Evolutionary conservation across 371 early-diverging fungal species (phyloP).

Genomic region (Vittaforma corneae): DNA sequence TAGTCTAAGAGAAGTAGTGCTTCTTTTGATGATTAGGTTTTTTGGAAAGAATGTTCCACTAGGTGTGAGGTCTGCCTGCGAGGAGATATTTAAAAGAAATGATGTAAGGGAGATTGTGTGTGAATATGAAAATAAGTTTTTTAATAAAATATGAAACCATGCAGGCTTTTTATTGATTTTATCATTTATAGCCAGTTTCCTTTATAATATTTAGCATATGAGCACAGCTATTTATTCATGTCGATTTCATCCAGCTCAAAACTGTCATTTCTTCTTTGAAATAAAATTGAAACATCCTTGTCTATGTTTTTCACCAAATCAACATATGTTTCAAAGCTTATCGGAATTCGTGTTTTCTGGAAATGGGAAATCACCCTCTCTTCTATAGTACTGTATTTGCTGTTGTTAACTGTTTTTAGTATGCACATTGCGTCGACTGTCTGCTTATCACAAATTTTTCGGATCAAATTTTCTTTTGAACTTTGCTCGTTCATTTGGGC

Average conservation of each 20-base stretch:
- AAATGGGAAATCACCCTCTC: constrained; percentile 12
- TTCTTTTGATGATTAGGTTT: not conserved
- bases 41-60: not conserved
- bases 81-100: not conserved
- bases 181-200: not conserved
- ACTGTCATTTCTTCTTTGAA: not conserved
- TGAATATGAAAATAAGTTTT: constrained; percentile 2
- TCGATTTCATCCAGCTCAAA: constrained; percentile 26
- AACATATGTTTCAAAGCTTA: not conserved
- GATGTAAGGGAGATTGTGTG: constrained; percentile 3
- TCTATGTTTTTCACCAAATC: not conserved
- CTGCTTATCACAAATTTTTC: constrained; percentile 26
- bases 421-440: constrained; percentile 8
- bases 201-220: not conserved
- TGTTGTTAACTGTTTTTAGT: constrained; percentile 8
- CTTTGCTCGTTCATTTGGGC: not conserved
- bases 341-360: not conserved
- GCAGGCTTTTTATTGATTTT: not conserved
- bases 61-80: not conserved
- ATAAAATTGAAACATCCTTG: not conserved
- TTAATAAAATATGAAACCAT: constrained; percentile 6
- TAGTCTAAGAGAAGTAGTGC: constrained; percentile 5
- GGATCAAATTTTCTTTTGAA: not conserved
- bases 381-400: not conserved
- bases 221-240: not conserved